A percentile compares a stretch with the other conserved stretches of the same genome.
These are phyloP conservation scores for Yarrowia bubula DNA, from an alignment of 805 yeast genomes.

Conservation along the genomic window DNA sequence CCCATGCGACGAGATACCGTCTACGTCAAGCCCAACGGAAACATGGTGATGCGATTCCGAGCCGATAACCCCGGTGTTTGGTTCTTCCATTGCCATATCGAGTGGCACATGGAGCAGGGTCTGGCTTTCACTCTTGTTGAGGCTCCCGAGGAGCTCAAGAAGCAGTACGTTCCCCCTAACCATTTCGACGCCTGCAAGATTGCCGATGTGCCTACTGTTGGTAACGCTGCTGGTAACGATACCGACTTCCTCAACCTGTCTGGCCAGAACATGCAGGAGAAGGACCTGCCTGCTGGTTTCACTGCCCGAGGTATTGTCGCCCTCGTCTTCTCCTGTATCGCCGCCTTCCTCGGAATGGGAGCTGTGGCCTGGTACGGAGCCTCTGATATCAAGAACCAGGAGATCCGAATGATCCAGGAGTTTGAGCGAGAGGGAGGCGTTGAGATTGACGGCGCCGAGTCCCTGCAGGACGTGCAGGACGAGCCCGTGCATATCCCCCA, in stretches of 20 bases:
- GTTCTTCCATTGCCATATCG: constrained; percentile 98
- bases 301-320: constrained; percentile 96
- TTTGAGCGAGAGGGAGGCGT: constrained; percentile 43
- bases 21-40: constrained; percentile 78
- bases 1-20: constrained; percentile 86
- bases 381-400: constrained; percentile 72
- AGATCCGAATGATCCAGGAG: constrained; percentile 57
- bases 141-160: constrained; percentile 66
- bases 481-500: constrained; percentile 11
- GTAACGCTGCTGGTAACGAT: constrained; percentile 89
- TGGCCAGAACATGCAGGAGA: constrained; percentile 71
- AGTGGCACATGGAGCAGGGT: constrained; percentile 98
- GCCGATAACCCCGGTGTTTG: constrained; percentile 98
- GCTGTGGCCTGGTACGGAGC: constrained; percentile 81
- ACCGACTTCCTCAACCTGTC: constrained; percentile 60
- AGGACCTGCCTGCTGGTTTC: constrained; percentile 78
- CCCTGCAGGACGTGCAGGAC: constrained; percentile 33
- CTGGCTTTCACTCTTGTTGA: constrained; percentile 77
- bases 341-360: constrained; percentile 79
- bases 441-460: constrained; percentile 45
- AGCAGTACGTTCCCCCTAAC: constrained; percentile 53
- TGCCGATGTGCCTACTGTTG: constrained; percentile 52
- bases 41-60: constrained; percentile 79
- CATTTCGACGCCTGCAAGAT: constrained; percentile 60
- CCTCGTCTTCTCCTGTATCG: constrained; percentile 79